Evolutionary conservation across 1,139 yeast species (phyloP).

Genomic region (Blastobotrys petasosporus): DNA sequence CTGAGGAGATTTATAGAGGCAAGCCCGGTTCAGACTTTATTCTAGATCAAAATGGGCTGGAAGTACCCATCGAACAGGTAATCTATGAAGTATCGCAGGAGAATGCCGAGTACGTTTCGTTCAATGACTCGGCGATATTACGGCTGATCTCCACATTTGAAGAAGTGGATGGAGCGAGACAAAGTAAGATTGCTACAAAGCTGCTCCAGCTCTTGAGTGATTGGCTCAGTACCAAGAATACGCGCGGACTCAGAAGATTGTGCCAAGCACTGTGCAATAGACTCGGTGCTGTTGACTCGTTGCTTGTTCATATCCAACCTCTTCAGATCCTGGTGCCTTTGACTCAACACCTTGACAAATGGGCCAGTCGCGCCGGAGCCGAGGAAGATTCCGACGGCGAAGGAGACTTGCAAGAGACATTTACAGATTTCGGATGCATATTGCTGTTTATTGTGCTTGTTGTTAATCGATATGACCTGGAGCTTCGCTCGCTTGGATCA

Average conservation of each 20-base stretch:
- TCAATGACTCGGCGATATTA: conserved; percentile 23
- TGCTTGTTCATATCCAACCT: conserved; percentile 34
- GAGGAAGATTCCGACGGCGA: conserved; percentile 36
- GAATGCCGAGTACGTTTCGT: conserved; percentile 25
- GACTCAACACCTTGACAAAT: conserved; percentile 33
- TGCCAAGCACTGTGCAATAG: conserved; percentile 43
- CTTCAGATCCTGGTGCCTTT: conserved; percentile 28
- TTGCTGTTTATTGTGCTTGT: conserved; percentile 47
- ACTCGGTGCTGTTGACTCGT: conserved; percentile 39
- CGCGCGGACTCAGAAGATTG: conserved; percentile 40
- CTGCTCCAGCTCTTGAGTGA: conserved; percentile 19
- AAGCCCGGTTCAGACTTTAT: conserved; percentile 10
- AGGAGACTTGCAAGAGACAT: conserved; percentile 61
- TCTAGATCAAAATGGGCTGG: conserved; percentile 6
- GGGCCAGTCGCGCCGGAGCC: conserved; percentile 17
- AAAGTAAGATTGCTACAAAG: conserved; percentile 23
- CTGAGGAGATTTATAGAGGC: conserved; percentile 7
- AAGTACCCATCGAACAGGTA: conserved; percentile 19
- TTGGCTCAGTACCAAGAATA: conserved; percentile 26
- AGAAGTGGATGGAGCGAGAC: conserved; percentile 27
- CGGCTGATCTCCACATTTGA: conserved; percentile 23
- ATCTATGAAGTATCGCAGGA: conserved; percentile 21
- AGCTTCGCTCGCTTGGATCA: conserved; percentile 26
- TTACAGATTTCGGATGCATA: conserved; percentile 59
- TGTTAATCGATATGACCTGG: conserved; percentile 42